Conservation (phyloP, 768 basidiomycete species). For the Leccinum sublutescens region DNA sequence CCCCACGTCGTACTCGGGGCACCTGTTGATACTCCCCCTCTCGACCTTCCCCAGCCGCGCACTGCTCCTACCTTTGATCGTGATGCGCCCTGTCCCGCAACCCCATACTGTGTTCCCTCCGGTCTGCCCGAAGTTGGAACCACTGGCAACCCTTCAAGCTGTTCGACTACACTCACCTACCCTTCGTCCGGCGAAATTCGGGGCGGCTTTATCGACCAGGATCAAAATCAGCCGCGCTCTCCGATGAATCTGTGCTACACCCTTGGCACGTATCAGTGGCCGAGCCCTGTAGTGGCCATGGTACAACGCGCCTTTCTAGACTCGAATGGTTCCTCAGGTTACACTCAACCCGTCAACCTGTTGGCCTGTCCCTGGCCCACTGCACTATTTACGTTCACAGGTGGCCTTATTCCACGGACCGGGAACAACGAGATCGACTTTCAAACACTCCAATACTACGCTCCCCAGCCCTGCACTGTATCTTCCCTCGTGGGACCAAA, state of each 20-base stretch:
- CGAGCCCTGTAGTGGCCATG: constrained; percentile 15
- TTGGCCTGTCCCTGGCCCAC: not conserved
- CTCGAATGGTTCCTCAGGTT: not conserved
- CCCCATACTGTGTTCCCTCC: constrained; percentile 6
- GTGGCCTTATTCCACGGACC: constrained; percentile 3
- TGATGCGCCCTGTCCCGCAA: constrained; percentile 15
- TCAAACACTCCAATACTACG: constrained; percentile 12
- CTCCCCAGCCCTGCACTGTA: not conserved
- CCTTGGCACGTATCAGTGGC: constrained; percentile 3
- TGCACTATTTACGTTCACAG: constrained; percentile 8
- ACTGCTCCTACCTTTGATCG: not conserved
- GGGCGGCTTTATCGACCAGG: not conserved
- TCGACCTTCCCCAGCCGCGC: not conserved
- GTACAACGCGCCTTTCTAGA: constrained; percentile 12
- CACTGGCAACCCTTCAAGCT: not conserved
- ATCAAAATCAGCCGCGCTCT: not conserved
- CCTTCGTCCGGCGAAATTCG: not conserved
- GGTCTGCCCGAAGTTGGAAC: not conserved
- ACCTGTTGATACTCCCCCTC: constrained; percentile 6
- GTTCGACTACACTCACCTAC: not conserved
- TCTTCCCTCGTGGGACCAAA: not conserved
- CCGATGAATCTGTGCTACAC: not conserved
- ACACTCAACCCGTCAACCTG: not conserved
- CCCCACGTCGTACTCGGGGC: constrained; percentile 5
- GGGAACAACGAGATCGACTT: constrained; percentile 1